Evolutionary conservation across 176 grass and related monocot genomes (phyloP).

Genomic region (Cenchrus americanus): DNA sequence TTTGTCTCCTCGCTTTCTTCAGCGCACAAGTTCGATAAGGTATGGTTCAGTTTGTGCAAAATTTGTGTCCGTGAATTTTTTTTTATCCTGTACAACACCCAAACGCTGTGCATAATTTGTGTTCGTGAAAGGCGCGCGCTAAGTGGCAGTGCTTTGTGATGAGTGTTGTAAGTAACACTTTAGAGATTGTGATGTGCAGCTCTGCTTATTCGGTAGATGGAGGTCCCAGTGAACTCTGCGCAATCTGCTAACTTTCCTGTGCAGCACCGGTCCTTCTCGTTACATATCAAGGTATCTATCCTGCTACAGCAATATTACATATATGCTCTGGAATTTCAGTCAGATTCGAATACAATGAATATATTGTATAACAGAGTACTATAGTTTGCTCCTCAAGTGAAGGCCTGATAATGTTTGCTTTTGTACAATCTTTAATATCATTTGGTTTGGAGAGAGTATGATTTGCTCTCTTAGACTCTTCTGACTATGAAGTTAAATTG

Average conservation of each 20-base stretch:
- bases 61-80: too few relatives aligned
- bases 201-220: constrained; percentile 31
- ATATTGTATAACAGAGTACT: not conserved
- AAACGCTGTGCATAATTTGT: not conserved
- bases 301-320: not conserved
- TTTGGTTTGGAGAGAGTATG: not conserved
- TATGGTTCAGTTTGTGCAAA: not conserved
- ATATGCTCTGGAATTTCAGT: not conserved
- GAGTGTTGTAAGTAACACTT: not conserved
- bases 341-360: not conserved
- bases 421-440: not conserved
- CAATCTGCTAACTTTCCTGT: constrained; percentile 53
- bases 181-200: not conserved
- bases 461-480: not conserved
- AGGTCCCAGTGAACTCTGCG: constrained; percentile 28
- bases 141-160: not conserved
- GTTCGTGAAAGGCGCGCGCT: not conserved
- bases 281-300: constrained; percentile 75
- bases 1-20: not conserved
- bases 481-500: constrained; percentile 16
- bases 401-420: not conserved
- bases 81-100: too few relatives aligned
- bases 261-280: constrained; percentile 54
- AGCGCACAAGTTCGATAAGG: not conserved
- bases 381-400: not conserved